Evolutionary conservation across 106 monocot species (phyloP).

Genomic region (Alisma plantagoaquatica): DNA sequence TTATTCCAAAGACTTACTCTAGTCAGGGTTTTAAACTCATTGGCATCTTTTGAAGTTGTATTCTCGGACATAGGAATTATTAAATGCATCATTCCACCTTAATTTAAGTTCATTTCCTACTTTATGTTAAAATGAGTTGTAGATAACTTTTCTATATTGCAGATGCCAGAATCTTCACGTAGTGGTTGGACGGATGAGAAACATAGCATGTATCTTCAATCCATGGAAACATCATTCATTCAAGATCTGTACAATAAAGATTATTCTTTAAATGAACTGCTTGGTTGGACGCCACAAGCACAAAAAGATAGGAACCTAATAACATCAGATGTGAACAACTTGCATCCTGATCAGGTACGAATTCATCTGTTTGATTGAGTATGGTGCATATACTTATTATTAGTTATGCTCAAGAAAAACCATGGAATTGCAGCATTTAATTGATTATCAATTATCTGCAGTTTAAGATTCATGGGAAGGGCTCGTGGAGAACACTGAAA

Average conservation of each 20-base stretch:
- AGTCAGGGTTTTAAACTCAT: too few relatives aligned
- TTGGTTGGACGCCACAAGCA: slow-evolving; percentile 26
- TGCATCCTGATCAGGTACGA: slow-evolving; percentile 36
- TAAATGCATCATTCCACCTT: too few relatives aligned
- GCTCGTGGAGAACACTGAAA: slow-evolving; percentile 27
- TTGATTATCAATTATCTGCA: too few relatives aligned
- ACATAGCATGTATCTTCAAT: slow-evolving; percentile 58
- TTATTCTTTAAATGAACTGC: slow-evolving; percentile 13
- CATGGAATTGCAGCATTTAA: too few relatives aligned
- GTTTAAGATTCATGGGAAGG: slow-evolving; percentile 39
- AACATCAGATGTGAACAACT: slow-evolving; percentile 9
- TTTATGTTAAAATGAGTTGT: too few relatives aligned
- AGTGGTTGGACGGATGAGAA: slow-evolving; percentile 79
- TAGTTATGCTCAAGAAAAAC: background rate
- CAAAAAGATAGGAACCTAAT: slow-evolving; percentile 14
- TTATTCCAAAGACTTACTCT: too few relatives aligned
- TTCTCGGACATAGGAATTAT: too few relatives aligned
- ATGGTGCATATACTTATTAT: background rate
- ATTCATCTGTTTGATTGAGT: too few relatives aligned
- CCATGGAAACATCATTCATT: slow-evolving; percentile 78
- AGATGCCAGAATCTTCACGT: slow-evolving; percentile 17
- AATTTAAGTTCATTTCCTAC: too few relatives aligned
- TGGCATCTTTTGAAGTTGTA: too few relatives aligned
- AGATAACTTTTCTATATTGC: slow-evolving; percentile 1
- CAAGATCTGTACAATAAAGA: slow-evolving; percentile 39